Evolutionary conservation across 352 stramenopile species (phyloP).

Genomic region (Phytopythium cucurbitacearum): DNA sequence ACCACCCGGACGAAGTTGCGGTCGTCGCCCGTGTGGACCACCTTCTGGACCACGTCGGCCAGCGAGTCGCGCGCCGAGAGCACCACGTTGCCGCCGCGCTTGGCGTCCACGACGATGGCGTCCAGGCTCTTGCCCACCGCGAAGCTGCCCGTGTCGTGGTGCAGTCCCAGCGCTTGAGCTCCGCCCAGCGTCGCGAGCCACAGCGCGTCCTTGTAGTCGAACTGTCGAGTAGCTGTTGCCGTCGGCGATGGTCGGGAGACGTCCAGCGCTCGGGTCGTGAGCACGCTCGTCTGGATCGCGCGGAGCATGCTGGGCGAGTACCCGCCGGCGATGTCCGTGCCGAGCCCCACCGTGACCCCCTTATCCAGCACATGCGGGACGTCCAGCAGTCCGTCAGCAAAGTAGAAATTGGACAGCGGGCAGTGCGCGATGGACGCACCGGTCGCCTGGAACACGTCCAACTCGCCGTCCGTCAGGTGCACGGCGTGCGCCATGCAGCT

Average conservation of each 20-base stretch:
- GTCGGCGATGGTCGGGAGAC: neutral
- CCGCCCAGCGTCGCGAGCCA: conserved; percentile 86
- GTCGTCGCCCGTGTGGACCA: conserved; percentile 81
- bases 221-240: conserved; percentile 5
- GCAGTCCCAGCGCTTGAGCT: conserved; percentile 63
- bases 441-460: conserved; percentile 37
- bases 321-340: conserved; percentile 89
- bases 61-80: conserved; percentile 33
- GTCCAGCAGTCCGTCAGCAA: conserved; percentile 69
- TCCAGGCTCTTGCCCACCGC: conserved; percentile 80
- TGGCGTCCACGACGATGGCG: conserved; percentile 72
- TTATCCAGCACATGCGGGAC: conserved; percentile 48
- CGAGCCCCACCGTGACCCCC: conserved; percentile 56
- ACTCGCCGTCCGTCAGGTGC: conserved; percentile 64
- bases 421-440: conserved; percentile 84
- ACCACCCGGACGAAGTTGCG: conserved; percentile 82
- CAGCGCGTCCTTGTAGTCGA: conserved; percentile 84
- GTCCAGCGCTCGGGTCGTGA: conserved; percentile 62
- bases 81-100: conserved; percentile 40
- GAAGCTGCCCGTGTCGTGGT: conserved; percentile 76
- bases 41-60: conserved; percentile 76
- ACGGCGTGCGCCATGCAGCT: conserved; percentile 88
- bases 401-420: conserved; percentile 91
- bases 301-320: conserved; percentile 89
- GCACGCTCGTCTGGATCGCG: conserved; percentile 73